These are phyloP conservation scores for Dictyostelium firmibasis DNA, from an alignment of 78 protist genomes.

Conservation along the genomic window DNA sequence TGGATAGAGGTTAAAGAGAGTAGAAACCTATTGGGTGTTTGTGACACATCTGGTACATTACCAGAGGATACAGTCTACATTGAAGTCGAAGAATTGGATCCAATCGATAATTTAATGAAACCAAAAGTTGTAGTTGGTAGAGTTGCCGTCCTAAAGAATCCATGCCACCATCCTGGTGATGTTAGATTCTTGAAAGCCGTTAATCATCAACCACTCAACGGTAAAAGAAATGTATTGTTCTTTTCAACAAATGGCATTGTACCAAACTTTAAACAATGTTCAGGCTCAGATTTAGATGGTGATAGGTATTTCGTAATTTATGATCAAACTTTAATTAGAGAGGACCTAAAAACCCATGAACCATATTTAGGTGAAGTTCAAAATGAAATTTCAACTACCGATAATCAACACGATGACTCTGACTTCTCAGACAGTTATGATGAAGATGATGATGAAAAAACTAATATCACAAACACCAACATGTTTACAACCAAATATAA, in stretches of 20 bases:
- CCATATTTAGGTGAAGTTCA: slow-evolving; percentile 21
- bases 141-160: slow-evolving; percentile 66
- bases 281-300: slow-evolving; percentile 85
- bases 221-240: slow-evolving; percentile 12
- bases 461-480: neutral
- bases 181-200: slow-evolving; percentile 65
- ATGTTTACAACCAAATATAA: neutral
- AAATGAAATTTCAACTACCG: neutral
- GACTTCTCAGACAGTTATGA: neutral
- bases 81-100: neutral
- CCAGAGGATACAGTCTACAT: slow-evolving; percentile 41
- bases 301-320: slow-evolving; percentile 75
- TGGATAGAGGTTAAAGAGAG: slow-evolving; percentile 10
- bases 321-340: slow-evolving; percentile 3
- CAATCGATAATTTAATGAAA: neutral
- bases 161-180: slow-evolving; percentile 81
- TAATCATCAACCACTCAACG: neutral
- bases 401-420: too few relatives aligned
- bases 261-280: slow-evolving; percentile 63
- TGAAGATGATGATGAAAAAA: neutral
- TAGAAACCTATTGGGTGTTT: slow-evolving; percentile 55
- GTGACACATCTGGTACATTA: slow-evolving; percentile 27
- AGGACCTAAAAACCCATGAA: neutral
- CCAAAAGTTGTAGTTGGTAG: neutral
- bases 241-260: slow-evolving; percentile 62